Evolutionary conservation across 768 basidiomycete genomes (phyloP).

Genomic region (Botryobasidium botryosum): DNA sequence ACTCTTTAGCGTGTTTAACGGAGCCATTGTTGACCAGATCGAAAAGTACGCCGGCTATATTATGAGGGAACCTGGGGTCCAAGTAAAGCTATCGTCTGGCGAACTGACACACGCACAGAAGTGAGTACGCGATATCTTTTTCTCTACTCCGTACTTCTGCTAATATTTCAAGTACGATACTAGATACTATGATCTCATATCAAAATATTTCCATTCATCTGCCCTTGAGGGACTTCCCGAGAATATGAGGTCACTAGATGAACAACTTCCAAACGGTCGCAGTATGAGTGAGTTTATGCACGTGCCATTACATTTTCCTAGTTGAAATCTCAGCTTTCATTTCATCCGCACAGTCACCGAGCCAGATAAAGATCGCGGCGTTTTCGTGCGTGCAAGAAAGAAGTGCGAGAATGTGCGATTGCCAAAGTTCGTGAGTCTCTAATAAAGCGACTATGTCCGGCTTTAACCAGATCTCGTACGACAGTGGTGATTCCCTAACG

Average conservation of each 20-base stretch:
- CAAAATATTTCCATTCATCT: conserved; percentile 59
- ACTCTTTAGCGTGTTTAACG: conserved; percentile 2
- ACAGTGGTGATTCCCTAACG: too few species aligned
- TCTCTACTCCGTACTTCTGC: not conserved
- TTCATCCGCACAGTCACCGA: conserved; percentile 37
- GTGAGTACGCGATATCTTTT: conserved; percentile 24
- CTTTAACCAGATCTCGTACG: too few species aligned
- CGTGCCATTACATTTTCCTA: not conserved
- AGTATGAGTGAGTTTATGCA: conserved; percentile 23
- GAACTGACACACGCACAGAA: conserved; percentile 69
- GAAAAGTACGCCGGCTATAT: conserved; percentile 78
- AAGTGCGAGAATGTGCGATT: conserved; percentile 33
- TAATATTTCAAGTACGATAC: not conserved
- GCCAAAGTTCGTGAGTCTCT: conserved; percentile 25
- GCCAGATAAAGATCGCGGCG: conserved; percentile 59
- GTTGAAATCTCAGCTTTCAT: conserved; percentile 9
- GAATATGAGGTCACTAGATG: conserved; percentile 59
- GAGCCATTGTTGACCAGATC: conserved; percentile 34
- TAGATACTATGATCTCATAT: conserved; percentile 62
- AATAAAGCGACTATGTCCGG: too few species aligned
- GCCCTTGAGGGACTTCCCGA: conserved; percentile 73
- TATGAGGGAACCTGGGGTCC: conserved; percentile 46
- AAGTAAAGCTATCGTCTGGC: conserved; percentile 62
- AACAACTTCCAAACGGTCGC: conserved; percentile 59
- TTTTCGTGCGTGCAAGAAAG: conserved; percentile 64